A percentile compares a stretch with the other conserved stretches of the same genome.
Conservation (phyloP, 192 early-diverging fungal species). For the Coemansia sp. region DNA sequence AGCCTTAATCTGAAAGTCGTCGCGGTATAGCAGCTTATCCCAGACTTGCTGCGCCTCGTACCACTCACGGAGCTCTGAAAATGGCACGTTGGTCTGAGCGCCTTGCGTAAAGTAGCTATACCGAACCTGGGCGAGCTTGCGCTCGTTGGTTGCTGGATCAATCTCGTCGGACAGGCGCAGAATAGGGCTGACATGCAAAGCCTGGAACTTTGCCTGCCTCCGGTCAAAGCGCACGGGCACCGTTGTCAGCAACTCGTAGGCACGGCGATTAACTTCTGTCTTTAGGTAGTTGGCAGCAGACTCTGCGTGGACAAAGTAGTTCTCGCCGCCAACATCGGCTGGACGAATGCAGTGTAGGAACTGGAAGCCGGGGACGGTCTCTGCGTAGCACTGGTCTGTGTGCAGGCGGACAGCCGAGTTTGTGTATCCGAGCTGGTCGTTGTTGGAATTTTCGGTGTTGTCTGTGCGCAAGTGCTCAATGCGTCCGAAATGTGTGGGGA, state of each 20-base stretch:
- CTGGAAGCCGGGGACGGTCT: conserved; percentile 51
- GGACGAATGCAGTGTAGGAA: conserved; percentile 58
- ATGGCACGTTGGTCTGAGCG: conserved; percentile 45
- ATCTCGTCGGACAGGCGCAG: conserved; percentile 33
- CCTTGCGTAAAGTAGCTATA: conserved; percentile 58
- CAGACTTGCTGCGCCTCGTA: conserved; percentile 53
- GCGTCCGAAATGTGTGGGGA: conserved; percentile 55
- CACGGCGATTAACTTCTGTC: conserved; percentile 49
- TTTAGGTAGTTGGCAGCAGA: conserved; percentile 57
- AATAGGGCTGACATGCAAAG: conserved; percentile 40
- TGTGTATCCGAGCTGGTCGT: conserved; percentile 58
- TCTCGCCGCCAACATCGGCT: conserved; percentile 52
- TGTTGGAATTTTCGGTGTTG: conserved; percentile 55
- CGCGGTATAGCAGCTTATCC: conserved; percentile 53
- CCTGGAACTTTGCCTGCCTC: conserved; percentile 54
- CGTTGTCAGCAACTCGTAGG: conserved; percentile 54
- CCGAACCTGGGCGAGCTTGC: conserved; percentile 42
- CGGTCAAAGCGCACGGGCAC: conserved; percentile 56
- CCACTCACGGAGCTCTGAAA: conserved; percentile 53
- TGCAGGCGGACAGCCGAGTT: conserved; percentile 53
- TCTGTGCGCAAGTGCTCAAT: conserved; percentile 58
- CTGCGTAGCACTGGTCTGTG: conserved; percentile 52
- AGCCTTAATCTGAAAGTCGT: conserved; percentile 55
- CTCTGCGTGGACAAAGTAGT: conserved; percentile 58
- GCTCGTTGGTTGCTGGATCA: conserved; percentile 28